Evolutionary conservation across 305 asterid species (phyloP), one percentile per base, ranked within the genome.

Genomic region (Fraxinus greggii): DNA sequence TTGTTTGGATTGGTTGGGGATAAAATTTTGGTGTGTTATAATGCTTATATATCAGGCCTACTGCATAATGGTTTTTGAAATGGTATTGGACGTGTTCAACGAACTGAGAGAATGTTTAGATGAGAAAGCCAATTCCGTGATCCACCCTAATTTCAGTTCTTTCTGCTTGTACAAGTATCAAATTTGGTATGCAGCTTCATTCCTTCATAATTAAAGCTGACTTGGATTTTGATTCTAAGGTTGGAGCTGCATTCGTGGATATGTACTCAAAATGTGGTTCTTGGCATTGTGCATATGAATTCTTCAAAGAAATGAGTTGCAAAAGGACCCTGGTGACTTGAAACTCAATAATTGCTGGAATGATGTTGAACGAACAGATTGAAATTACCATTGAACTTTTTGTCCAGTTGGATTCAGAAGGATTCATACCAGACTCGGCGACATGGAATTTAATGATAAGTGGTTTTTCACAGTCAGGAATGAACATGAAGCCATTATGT

Each of bases 361-460:
- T 92, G 97, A 92, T 94, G 92, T 83, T 85, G 82, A 92, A 90
- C 48, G 86, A 85, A 83, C 92, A 88, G 80, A 80, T 78, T 29
- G 93, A 89, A 79, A 76, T 67, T 15, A 97, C 99, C 24, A 26
- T 88, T 35, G 80, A 86, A 31, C 92, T 94, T 10, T 96, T 96
- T 56, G 75, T n/a, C 24, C 83, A 82, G 84, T 84, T 96, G 75
- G 90, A 86, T 83, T 65, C 70, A 36, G 87, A 89, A 79, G 93
- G 88, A 76, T 51, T 93, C 84, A 77, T 80, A 79, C 87, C 97
- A 3, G 97, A 96, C 88, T 88, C 92, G 5, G 91, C 85, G 1
- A 92, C 98, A 10, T 96, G 98, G 98, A 96, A 94, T 77, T 89
- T 94, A 33, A 90, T 94, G 94, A 93, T 94, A 81, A 88, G 91